phyloP scores from a whole-genome alignment of 75 land plant species.

The Chamaecyparis obtusa region DNA sequence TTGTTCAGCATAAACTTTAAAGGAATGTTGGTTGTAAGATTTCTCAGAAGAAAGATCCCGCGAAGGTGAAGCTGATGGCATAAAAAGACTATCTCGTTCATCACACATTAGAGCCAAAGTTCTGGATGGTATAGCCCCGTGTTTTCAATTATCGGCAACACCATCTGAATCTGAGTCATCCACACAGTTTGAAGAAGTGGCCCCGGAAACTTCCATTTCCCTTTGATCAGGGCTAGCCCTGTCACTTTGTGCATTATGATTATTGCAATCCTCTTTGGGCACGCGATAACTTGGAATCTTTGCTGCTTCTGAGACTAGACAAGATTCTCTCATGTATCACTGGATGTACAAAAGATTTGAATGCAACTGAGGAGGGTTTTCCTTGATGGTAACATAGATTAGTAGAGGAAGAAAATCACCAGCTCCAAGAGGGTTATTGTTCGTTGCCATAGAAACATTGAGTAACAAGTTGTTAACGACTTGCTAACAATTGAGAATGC shows the following conservation, averaged over 20 bases:
- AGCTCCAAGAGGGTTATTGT: constrained; percentile 76
- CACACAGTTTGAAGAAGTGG: constrained; percentile 4
- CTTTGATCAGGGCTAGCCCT: constrained; percentile 8
- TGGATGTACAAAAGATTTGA: too few species aligned
- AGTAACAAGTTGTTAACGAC: constrained; percentile 85
- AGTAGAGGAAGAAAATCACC: too few species aligned
- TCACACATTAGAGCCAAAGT: constrained; percentile 97
- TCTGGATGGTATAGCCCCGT: constrained; percentile 90
- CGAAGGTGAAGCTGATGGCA: constrained; percentile 58
- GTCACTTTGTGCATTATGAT: constrained; percentile 2
- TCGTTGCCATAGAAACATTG: constrained; percentile 74
- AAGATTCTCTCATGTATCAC: too few species aligned
- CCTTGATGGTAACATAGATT: too few species aligned
- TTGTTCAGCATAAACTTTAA: constrained; percentile 79
- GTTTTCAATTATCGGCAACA: constrained; percentile 32
- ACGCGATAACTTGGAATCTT: background rate
- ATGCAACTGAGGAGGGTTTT: too few species aligned
- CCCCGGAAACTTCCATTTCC: background rate
- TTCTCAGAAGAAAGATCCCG: constrained; percentile 23
- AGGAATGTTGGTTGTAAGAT: constrained; percentile 20
- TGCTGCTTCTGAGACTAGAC: too few species aligned
- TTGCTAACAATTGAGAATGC: constrained; percentile 91
- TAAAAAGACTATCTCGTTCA: constrained; percentile 83
- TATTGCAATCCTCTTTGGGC: constrained; percentile 1
- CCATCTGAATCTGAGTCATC: constrained; percentile 45